A percentile compares a stretch with the other conserved stretches of the same genome.
Evolutionary conservation across 805 yeast genomes (phyloP).

Genomic region (Priceomyces carsonii): DNA sequence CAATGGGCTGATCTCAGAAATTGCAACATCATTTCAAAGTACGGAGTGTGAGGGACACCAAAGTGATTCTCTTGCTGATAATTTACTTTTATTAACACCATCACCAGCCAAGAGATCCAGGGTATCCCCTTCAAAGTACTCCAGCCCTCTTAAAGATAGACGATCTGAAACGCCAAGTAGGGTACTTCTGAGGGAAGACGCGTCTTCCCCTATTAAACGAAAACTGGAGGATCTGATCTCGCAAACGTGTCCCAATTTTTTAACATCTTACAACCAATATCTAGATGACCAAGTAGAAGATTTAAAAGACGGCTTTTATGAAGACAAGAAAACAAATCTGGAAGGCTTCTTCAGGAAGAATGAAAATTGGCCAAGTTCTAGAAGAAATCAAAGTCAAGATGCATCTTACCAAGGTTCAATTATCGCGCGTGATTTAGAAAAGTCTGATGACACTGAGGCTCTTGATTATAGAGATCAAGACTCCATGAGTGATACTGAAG

Average conservation of each 20-base stretch:
- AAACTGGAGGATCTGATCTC: no score
- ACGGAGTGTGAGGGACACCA: conserved; percentile 4
- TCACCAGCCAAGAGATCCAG: conserved; percentile 29
- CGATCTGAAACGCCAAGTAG: conserved; percentile 1
- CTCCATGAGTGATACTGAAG: no score
- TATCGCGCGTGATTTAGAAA: no score
- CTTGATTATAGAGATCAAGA: no score
- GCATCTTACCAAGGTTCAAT: no score
- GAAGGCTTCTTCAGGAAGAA: background rate
- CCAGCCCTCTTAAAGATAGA: conserved; percentile 4
- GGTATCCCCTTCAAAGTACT: conserved; percentile 6
- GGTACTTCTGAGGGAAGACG: background rate
- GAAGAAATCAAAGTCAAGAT: no score
- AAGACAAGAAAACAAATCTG: background rate
- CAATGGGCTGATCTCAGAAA: conserved; percentile 5
- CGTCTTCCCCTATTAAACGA: conserved; percentile 2
- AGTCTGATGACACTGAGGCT: conserved; percentile 1
- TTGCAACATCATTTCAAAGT: conserved; percentile 2
- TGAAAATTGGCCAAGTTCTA: no score
- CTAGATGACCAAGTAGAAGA: conserved; percentile 1
- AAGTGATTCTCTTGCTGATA: conserved; percentile 17
- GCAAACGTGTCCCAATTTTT: no score
- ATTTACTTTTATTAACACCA: conserved; percentile 25
- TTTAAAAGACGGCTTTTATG: background rate
- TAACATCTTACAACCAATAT: conserved; percentile 2